Conservation (phyloP, 345 rosid genomes). For the Rhodomyrtus tomentosa region DNA sequence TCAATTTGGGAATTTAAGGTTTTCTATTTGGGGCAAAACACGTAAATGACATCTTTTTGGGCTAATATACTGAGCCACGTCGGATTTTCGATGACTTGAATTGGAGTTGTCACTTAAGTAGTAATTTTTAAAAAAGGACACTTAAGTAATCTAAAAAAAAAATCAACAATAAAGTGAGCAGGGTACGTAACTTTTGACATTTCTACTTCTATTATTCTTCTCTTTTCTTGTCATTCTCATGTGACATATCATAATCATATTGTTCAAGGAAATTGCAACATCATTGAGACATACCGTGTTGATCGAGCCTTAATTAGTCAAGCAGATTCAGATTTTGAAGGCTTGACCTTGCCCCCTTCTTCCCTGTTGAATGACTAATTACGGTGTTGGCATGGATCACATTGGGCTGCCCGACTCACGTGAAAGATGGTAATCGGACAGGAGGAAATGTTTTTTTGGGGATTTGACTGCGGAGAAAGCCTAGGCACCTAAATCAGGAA, state of each 20-base stretch:
- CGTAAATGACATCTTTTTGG: no score
- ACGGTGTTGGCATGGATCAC: neutral
- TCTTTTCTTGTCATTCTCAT: neutral
- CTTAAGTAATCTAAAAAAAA: no score
- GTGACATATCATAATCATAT: neutral
- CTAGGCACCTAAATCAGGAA: neutral
- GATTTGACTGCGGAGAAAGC: neutral
- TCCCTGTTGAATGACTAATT: neutral
- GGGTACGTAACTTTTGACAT: no score
- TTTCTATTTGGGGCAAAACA: no score
- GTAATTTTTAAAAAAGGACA: no score
- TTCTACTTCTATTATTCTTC: no score
- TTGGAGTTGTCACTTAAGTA: no score
- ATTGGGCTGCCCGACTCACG: neutral
- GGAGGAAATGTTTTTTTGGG: neutral
- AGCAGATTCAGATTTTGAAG: neutral
- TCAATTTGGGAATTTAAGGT: no score
- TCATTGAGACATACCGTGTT: neutral
- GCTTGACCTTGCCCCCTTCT: neutral
- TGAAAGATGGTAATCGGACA: neutral
- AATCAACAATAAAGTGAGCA: no score
- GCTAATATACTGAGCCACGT: no score
- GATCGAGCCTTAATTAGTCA: neutral
- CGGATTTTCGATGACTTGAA: no score
- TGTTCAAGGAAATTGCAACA: neutral